Percentiles rank a stretch among this genome's conserved stretches.
Conservation (phyloP, 164 flowering plant genomes). For the Chimonanthus salicifolius region DNA sequence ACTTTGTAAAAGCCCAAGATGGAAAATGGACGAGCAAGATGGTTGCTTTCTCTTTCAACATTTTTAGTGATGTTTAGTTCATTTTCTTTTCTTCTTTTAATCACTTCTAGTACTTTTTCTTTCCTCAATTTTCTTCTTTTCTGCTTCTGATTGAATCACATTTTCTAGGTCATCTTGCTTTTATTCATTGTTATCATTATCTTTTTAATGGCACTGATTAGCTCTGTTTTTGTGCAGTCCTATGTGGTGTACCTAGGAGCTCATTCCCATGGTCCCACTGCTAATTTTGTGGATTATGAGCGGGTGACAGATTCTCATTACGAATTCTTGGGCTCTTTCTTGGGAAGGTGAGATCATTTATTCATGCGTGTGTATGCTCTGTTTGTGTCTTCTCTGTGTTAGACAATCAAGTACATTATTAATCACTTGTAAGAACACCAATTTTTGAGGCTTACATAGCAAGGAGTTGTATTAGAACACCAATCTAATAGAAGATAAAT, state of each 20-base stretch:
- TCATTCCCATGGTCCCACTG: constrained; percentile 32
- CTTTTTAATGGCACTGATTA: not conserved
- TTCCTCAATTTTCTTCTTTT: not conserved
- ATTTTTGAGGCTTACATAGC: too few species aligned
- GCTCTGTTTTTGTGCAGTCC: constrained; percentile 23
- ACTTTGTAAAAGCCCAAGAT: too few species aligned
- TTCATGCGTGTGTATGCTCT: too few species aligned
- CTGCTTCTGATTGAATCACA: not conserved
- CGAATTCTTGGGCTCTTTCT: constrained; percentile 35
- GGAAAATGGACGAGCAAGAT: not conserved
- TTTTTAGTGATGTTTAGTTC: not conserved
- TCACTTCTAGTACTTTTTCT: not conserved
- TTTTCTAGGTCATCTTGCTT: not conserved
- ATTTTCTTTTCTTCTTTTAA: not conserved
- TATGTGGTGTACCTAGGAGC: constrained; percentile 61
- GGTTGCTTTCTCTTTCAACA: not conserved
- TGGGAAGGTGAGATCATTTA: constrained; percentile 35
- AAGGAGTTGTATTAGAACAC: too few species aligned
- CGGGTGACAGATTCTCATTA: constrained; percentile 39
- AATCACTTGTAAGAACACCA: too few species aligned
- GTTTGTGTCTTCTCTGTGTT: too few species aligned
- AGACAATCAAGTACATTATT: too few species aligned
- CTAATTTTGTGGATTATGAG: constrained; percentile 23
- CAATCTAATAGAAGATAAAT: too few species aligned
- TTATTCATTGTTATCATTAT: not conserved